phyloP scores from a whole-genome alignment of 352 stramenopile genomes.

The Phytophthora hibernalis region DNA sequence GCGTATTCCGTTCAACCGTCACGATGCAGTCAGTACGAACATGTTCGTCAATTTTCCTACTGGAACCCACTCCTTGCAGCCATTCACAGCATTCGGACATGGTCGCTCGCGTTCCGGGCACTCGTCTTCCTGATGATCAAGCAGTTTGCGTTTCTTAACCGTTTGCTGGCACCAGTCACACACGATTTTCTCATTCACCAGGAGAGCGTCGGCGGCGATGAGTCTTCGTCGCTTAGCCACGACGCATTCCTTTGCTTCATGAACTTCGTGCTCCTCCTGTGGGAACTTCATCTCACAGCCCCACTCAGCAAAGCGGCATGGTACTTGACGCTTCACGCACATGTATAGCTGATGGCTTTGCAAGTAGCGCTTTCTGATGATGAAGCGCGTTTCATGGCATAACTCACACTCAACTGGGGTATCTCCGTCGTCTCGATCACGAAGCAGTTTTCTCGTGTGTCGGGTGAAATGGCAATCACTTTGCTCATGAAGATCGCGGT shows the following conservation, averaged over 20 bases:
- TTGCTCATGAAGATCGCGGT: constrained; percentile 48
- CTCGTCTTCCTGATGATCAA: constrained; percentile 85
- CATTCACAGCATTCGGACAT: constrained; percentile 65
- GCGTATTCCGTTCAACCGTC: constrained; percentile 57
- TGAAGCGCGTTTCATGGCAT: constrained; percentile 44
- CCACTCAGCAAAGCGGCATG: constrained; percentile 57
- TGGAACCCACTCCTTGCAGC: constrained; percentile 76
- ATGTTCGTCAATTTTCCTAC: constrained; percentile 61
- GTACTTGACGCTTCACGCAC: constrained; percentile 56
- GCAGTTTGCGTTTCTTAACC: constrained; percentile 71
- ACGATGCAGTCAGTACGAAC: constrained; percentile 57
- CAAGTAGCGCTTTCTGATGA: constrained; percentile 46
- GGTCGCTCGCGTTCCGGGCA: constrained; percentile 70
- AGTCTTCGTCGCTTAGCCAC: constrained; percentile 50
- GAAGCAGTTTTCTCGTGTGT: constrained; percentile 52
- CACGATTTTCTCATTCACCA: constrained; percentile 58
- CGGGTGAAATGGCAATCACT: constrained; percentile 40
- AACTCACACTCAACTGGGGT: constrained; percentile 43
- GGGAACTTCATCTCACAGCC: constrained; percentile 56
- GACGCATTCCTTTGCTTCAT: constrained; percentile 53
- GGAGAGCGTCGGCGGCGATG: constrained; percentile 47
- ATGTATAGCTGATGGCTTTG: constrained; percentile 50
- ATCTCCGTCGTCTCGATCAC: constrained; percentile 48
- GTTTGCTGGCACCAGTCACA: constrained; percentile 74
- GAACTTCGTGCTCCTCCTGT: constrained; percentile 39